Evolutionary conservation across 768 basidiomycete species (phyloP).

Genomic region (Lentinula boryana): DNA sequence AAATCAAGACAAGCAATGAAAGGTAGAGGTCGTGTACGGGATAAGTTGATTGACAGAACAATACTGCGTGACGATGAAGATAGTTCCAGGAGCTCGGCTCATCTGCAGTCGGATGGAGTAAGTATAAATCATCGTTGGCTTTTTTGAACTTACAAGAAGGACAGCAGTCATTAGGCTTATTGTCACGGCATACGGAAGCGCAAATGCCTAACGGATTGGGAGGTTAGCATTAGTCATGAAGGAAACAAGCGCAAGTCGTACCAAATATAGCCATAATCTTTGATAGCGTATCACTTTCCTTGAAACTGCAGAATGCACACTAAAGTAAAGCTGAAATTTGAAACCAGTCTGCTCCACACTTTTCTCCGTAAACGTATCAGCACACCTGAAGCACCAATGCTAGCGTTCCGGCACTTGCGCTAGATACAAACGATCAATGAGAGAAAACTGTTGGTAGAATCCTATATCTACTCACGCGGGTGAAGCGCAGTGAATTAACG

Average conservation of each 20-base stretch:
- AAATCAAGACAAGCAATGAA: too few species aligned
- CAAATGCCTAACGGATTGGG: neutral
- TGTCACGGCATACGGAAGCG: neutral
- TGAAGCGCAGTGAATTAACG: conserved; percentile 26
- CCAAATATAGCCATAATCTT: neutral
- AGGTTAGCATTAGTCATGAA: neutral
- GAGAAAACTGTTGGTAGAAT: too few species aligned
- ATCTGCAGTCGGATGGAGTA: neutral
- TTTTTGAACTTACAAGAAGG: neutral
- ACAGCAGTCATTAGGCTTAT: neutral
- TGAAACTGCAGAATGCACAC: neutral
- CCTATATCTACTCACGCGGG: conserved; percentile 20
- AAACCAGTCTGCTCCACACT: neutral
- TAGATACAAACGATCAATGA: neutral
- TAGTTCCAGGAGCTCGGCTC: neutral
- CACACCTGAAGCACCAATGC: conserved; percentile 1
- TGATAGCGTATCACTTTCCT: neutral
- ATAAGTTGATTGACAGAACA: neutral
- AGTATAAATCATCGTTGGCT: neutral
- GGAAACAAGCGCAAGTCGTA: neutral
- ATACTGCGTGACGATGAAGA: neutral
- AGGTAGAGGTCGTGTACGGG: neutral
- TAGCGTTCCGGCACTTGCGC: neutral
- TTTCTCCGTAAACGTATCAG: neutral
- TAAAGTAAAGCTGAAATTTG: neutral